Conservation (phyloP, 768 basidiomycete genomes). For the Aureoboletus auriporus region DNA sequence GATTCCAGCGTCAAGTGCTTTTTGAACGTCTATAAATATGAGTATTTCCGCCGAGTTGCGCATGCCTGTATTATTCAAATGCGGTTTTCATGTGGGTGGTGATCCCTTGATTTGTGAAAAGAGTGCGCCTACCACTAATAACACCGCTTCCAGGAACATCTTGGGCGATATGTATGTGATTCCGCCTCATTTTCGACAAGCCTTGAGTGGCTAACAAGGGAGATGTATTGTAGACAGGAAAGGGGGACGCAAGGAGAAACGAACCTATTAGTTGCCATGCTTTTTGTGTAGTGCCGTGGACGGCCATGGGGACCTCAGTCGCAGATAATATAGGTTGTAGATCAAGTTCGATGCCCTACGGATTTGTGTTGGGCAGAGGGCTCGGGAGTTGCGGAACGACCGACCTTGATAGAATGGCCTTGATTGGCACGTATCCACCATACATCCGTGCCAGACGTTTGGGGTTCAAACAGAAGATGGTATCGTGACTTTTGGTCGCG, state of each 20-base stretch:
- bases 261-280: conserved; percentile 75
- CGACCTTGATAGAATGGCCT: conserved; percentile 80
- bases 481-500: conserved; percentile 66
- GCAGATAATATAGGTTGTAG: conserved; percentile 53
- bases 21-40: conserved; percentile 75
- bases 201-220: conserved; percentile 54
- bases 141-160: conserved; percentile 62
- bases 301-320: conserved; percentile 70
- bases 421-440: conserved; percentile 93
- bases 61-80: conserved; percentile 55
- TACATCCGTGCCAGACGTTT: conserved; percentile 31
- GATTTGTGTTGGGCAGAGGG: neutral
- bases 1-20: conserved; percentile 64
- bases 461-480: conserved; percentile 51
- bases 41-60: conserved; percentile 72
- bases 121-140: conserved; percentile 62
- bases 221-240: neutral
- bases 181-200: conserved; percentile 79
- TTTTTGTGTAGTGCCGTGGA: conserved; percentile 70
- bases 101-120: neutral
- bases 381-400: conserved; percentile 7
- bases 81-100: neutral
- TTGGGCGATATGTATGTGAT: conserved; percentile 92
- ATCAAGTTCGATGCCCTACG: conserved; percentile 66
- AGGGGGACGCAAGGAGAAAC: conserved; percentile 9